phyloP scores from a whole-genome alignment of 108 stramenopile genomes.

The Cyclotella cryptica region DNA sequence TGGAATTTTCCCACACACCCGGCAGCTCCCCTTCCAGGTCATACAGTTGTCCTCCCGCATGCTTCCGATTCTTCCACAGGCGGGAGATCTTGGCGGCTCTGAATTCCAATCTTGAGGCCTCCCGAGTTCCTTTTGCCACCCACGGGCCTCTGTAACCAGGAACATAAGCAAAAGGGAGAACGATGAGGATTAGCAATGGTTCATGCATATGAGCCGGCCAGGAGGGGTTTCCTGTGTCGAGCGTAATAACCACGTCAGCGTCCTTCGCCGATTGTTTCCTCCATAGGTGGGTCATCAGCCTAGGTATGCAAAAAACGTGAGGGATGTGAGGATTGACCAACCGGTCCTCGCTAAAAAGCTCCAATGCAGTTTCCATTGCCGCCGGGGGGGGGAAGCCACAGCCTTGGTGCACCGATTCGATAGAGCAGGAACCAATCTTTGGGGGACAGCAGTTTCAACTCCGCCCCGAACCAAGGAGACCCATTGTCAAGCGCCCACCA shows the following conservation, averaged over 20 bases:
- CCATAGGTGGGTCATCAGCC: no score
- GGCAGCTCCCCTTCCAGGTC: no score
- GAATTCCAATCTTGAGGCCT: not conserved
- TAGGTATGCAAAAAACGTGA: no score
- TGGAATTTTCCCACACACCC: no score
- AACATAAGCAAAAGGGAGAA: conserved; percentile 31
- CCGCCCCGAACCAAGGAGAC: not conserved
- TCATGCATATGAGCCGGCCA: no score
- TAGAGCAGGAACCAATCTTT: conserved; percentile 11
- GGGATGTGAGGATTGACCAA: no score
- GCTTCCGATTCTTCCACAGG: no score
- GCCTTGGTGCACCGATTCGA: not conserved
- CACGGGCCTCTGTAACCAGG: no score
- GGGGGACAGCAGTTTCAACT: not conserved
- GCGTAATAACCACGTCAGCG: conserved; percentile 30
- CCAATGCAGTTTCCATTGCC: conserved; percentile 11
- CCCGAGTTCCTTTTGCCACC: no score
- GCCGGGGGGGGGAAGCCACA: conserved; percentile 21
- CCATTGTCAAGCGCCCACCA: conserved; percentile 6
- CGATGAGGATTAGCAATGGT: conserved; percentile 14
- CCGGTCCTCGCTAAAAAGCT: conserved; percentile 19
- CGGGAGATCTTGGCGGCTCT: no score
- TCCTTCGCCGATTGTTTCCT: no score
- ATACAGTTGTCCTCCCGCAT: no score
- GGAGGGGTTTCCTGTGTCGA: conserved; percentile 10